Percentiles rank a stretch among this genome's conserved stretches.
phyloP scores from a whole-genome alignment of 2,329 filamentous ascomycete species.

The Colletotrichum scovillei region DNA sequence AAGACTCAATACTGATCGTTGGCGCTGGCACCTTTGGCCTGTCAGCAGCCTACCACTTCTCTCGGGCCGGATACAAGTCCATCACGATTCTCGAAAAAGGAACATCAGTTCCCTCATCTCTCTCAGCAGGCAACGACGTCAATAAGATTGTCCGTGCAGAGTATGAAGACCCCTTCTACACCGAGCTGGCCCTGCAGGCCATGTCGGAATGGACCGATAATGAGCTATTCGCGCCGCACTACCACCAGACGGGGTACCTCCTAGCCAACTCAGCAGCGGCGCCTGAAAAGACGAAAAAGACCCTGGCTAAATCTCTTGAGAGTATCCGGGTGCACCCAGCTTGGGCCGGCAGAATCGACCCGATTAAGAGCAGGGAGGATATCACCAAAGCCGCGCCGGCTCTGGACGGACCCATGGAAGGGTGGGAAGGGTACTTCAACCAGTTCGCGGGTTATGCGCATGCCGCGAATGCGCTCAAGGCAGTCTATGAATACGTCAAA shows the following conservation, averaged over 20 bases:
- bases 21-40: constrained; percentile 57
- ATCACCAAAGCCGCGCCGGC: constrained; percentile 56
- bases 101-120: constrained; percentile 51
- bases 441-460: constrained; percentile 67
- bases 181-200: constrained; percentile 44
- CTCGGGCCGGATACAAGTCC: constrained; percentile 50
- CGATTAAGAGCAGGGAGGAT: constrained; percentile 47
- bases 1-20: constrained; percentile 40
- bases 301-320: constrained; percentile 52
- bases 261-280: constrained; percentile 58
- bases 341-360: constrained; percentile 52
- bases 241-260: constrained; percentile 50
- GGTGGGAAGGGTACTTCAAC: constrained; percentile 71
- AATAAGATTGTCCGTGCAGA: constrained; percentile 51
- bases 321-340: constrained; percentile 51
- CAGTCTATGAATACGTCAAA: constrained; percentile 55
- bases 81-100: constrained; percentile 54
- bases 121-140: constrained; percentile 45
- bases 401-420: constrained; percentile 56
- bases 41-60: constrained; percentile 55
- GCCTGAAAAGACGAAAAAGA: constrained; percentile 55
- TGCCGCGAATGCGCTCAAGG: constrained; percentile 61
- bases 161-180: constrained; percentile 45
- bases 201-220: constrained; percentile 50
- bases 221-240: constrained; percentile 44